These are phyloP conservation scores for Coccomyxa subellipsoidea DNA, from an alignment of 163 green algal species.

Conservation along the genomic window DNA sequence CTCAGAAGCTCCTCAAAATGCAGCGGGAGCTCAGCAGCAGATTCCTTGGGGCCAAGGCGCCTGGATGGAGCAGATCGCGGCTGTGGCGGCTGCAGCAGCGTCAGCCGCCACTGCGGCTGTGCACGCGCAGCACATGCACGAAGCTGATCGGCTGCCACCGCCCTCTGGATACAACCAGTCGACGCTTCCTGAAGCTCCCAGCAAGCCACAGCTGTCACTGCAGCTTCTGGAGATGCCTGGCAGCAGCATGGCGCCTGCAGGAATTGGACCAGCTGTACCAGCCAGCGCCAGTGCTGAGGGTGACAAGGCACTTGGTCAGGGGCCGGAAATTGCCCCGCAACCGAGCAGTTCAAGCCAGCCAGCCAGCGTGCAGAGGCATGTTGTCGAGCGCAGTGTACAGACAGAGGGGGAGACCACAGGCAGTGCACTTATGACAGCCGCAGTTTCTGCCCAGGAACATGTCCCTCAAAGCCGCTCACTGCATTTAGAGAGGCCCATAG, in stretches of 20 bases:
- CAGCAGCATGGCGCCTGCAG: too few relatives aligned
- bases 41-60: not conserved
- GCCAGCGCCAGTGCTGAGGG: not conserved
- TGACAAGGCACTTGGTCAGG: too few relatives aligned
- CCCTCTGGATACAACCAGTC: not conserved
- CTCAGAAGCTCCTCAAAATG: not conserved
- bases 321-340: not conserved
- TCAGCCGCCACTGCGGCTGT: slow-evolving; percentile 17
- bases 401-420: not conserved
- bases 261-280: too few relatives aligned
- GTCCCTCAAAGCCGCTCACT: not conserved
- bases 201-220: not conserved
- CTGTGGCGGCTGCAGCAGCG: slow-evolving; percentile 17
- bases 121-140: not conserved
- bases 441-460: not conserved
- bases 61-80: slow-evolving; percentile 14
- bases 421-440: not conserved
- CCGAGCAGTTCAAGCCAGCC: not conserved
- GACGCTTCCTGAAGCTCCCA: not conserved
- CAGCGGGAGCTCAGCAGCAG: not conserved
- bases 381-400: not conserved
- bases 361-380: not conserved
- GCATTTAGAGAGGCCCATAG: not conserved
- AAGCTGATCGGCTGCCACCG: not conserved
- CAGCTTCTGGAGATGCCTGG: too few relatives aligned